Base-by-base conservation (phyloP, 1,284 basidiomycete genomes). In the Moesziomyces sp. region DNA sequence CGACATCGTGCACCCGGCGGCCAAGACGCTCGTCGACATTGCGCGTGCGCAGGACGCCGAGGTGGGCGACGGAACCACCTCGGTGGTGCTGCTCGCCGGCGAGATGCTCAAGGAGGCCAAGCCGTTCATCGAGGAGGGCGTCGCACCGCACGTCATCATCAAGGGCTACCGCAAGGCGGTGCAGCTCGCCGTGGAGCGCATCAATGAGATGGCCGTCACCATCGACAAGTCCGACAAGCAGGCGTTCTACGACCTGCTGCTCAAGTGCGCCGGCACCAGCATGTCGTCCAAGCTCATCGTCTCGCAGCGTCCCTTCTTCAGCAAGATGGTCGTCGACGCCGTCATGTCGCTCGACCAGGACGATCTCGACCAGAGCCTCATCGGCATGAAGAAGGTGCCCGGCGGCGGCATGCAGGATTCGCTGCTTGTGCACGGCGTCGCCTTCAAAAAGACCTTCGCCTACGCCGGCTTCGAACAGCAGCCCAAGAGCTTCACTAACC, bases 211-310 rank as follows among this genome's bases (percentile, higher is more conserved):
- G 45, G 94, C 97, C 83, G 89, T 97, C 26, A 90, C 89, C 13
- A 90, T 99, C 50, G 94, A 98, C 86, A 94, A 92, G 86, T 90
- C 91, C 35, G 89, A 99, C 86, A 89, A 93, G 52, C 91, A 89
- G 93, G 90, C 90, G 77, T 98, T 99, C 89, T 93, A 91, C 65
- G 93, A 94, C 61, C 90, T 99, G 10, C 89, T 99, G 46, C 88
- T 97, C 79, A 96, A 97, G 87, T 97, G 94, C 85, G 97, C 97
- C 43, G 91, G 94, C 28, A 99, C 97, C 8, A 96, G 95, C 44
- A 98, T 99, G 96, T 98, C 96, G 21, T 98, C 95, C 69, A 99
- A 99, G 86, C 90, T 99, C 70, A 98, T 99, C 78, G 95, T 98
- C 85, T 94, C 94, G 43, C 94, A 98, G 87, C 97, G 97, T 83